Conservation (phyloP, 106 monocot species). For the Dioscorea dumetorum region DNA sequence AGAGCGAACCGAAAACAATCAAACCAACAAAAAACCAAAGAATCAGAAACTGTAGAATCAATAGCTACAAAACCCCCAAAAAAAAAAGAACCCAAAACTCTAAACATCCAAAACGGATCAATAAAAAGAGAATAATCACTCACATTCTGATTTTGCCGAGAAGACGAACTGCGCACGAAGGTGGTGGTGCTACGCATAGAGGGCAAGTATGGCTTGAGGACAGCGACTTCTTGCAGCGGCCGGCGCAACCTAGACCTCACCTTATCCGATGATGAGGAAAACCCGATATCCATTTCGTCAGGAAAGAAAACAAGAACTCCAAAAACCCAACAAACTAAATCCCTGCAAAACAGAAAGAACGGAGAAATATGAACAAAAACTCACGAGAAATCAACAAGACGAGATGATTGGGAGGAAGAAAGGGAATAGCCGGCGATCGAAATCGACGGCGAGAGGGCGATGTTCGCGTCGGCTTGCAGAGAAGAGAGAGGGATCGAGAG, state of each 20-base stretch:
- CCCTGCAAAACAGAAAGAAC: slow-evolving; percentile 4
- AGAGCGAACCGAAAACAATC: background rate
- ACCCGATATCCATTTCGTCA: slow-evolving; percentile 43
- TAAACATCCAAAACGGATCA: too few relatives aligned
- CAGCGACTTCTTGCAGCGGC: slow-evolving; percentile 20
- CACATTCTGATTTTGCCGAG: slow-evolving; percentile 22
- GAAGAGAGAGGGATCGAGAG: background rate
- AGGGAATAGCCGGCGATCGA: too few relatives aligned
- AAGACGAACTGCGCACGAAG: background rate
- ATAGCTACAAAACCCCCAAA: too few relatives aligned
- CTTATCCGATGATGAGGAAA: slow-evolving; percentile 27
- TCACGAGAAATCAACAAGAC: background rate
- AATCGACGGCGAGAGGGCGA: too few relatives aligned
- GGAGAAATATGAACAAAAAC: background rate
- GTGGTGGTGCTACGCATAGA: slow-evolving; percentile 22
- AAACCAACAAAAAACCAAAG: background rate
- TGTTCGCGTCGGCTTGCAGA: too few relatives aligned
- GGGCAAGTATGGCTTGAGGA: slow-evolving; percentile 33
- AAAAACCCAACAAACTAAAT: background rate
- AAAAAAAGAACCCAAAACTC: background rate
- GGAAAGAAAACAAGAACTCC: background rate
- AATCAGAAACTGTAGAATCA: background rate
- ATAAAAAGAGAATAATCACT: slow-evolving; percentile 5
- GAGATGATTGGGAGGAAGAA: too few relatives aligned
- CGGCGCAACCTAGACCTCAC: slow-evolving; percentile 14